phyloP scores from a whole-genome alignment of 306 rosid genomes.

The Rubus parviflorus region DNA sequence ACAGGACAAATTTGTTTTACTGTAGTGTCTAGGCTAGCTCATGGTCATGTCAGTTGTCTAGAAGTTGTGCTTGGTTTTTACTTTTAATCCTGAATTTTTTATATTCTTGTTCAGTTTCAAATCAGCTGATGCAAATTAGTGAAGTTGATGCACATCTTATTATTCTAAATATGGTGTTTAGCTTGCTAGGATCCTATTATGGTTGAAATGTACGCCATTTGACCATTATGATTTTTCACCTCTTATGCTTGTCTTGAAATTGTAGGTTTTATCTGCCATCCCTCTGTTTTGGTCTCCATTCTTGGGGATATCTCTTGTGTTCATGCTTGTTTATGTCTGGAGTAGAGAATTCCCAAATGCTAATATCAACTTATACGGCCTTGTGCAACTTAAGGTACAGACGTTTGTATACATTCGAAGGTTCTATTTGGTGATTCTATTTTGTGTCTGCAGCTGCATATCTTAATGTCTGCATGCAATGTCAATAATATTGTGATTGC shows the following conservation, averaged over 20 bases:
- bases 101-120: constrained; percentile 1
- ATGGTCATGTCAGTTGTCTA: background rate
- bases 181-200: background rate
- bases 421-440: constrained; percentile 5
- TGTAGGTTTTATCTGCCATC: constrained; percentile 65
- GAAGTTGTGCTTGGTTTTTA: background rate
- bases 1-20: background rate
- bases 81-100: background rate
- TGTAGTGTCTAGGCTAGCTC: constrained; percentile 7
- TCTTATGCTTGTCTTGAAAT: constrained; percentile 5
- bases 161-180: constrained; percentile 7
- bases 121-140: background rate
- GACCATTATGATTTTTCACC: constrained; percentile 19
- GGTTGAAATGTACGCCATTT: background rate
- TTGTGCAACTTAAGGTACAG: constrained; percentile 78
- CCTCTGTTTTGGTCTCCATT: constrained; percentile 59
- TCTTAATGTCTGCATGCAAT: constrained; percentile 22
- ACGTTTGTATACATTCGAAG: background rate
- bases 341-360: constrained; percentile 97
- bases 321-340: constrained; percentile 94
- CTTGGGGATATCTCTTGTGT: constrained; percentile 83
- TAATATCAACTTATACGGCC: constrained; percentile 84
- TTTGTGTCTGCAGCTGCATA: constrained; percentile 9
- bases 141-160: background rate
- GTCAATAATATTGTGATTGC: constrained; percentile 25